A percentile compares a stretch with the other conserved stretches of the same genome.
Evolutionary conservation across 1,284 basidiomycete genomes (phyloP).

Genomic region (Hymenochaete sp.): DNA sequence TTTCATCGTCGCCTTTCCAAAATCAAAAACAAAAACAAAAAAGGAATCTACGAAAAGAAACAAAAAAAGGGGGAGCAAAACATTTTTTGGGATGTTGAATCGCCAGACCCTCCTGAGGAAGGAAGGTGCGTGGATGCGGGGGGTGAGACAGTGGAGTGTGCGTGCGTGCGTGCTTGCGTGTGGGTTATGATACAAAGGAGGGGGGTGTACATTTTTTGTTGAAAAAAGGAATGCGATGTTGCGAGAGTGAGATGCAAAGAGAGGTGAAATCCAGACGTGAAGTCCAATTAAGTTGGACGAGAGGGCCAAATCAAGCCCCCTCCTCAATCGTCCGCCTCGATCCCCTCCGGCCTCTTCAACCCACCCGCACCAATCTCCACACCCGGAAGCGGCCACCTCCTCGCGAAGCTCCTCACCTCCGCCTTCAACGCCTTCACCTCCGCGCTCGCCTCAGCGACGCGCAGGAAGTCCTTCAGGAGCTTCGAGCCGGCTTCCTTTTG

Average conservation of each 20-base stretch:
- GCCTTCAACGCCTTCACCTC: slow-evolving; percentile 64
- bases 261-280: neutral
- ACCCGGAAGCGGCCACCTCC: slow-evolving; percentile 88
- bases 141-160: too few relatives aligned
- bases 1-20: too few relatives aligned
- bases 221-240: slow-evolving; percentile 10
- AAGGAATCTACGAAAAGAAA: too few relatives aligned
- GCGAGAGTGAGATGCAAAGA: too few relatives aligned
- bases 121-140: too few relatives aligned
- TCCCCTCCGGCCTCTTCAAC: slow-evolving; percentile 56
- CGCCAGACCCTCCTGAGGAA: too few relatives aligned
- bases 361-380: slow-evolving; percentile 50
- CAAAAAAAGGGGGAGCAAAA: too few relatives aligned
- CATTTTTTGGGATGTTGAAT: too few relatives aligned
- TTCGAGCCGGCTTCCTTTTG: slow-evolving; percentile 96
- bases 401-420: slow-evolving; percentile 77
- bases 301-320: neutral
- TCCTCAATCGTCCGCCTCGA: slow-evolving; percentile 44
- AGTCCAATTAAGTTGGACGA: neutral
- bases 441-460: slow-evolving; percentile 64
- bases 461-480: slow-evolving; percentile 93
- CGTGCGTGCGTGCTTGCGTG: too few relatives aligned
- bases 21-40: neutral
- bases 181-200: too few relatives aligned
- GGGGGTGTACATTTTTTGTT: too few relatives aligned